Evolutionary conservation across 306 rosid species (phyloP).

Genomic region (Begonia fuchsioides): DNA sequence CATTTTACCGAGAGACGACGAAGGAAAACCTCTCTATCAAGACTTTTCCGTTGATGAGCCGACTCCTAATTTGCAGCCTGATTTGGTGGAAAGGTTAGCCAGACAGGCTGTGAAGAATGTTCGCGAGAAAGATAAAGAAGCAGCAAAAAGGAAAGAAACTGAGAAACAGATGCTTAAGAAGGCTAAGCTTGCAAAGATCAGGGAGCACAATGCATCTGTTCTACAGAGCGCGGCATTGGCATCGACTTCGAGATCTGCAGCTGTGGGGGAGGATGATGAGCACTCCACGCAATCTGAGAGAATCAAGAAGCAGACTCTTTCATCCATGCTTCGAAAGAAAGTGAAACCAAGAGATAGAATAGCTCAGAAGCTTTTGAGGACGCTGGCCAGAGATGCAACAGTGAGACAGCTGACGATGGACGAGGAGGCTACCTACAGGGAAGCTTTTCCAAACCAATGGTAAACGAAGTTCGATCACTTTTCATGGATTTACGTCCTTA

Average conservation of each 20-base stretch:
- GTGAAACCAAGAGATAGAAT: conserved; percentile 62
- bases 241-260: conserved; percentile 59
- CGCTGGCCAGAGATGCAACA: conserved; percentile 33
- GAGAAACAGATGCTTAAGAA: conserved; percentile 46
- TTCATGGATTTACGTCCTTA: not conserved
- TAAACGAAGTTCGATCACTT: conserved; percentile 11
- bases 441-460: conserved; percentile 73
- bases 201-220: conserved; percentile 77
- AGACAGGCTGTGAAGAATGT: conserved; percentile 74
- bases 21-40: conserved; percentile 55
- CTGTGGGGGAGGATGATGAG: conserved; percentile 36
- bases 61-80: conserved; percentile 15
- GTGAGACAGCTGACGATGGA: conserved; percentile 24
- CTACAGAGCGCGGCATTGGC: conserved; percentile 66
- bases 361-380: conserved; percentile 41
- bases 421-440: conserved; percentile 48
- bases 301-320: conserved; percentile 46
- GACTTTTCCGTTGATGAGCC: conserved; percentile 21
- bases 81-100: conserved; percentile 39
- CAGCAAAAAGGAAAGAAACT: conserved; percentile 27
- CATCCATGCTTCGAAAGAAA: conserved; percentile 78
- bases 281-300: conserved; percentile 14
- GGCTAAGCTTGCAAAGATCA: conserved; percentile 71
- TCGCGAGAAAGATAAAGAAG: conserved; percentile 48
- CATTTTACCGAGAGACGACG: conserved; percentile 60